These are phyloP conservation scores for Warburgia ugandensis DNA, from an alignment of 164 flowering plant species.

Conservation along the genomic window DNA sequence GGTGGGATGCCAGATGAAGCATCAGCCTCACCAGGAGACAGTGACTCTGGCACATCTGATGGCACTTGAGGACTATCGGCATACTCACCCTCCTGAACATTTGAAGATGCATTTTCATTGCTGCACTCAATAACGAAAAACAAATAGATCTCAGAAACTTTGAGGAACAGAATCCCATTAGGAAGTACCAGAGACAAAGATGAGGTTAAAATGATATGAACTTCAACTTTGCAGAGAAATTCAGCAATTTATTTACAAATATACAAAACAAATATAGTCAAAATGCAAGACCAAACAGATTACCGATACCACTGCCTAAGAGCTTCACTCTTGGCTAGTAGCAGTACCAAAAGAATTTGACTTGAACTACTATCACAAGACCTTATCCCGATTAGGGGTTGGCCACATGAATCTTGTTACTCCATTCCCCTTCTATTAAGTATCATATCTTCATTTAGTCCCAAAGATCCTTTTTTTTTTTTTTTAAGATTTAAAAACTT, in stretches of 20 bases:
- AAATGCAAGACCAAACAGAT: background rate
- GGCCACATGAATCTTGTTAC: too few species aligned
- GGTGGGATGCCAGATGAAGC: constrained; percentile 26
- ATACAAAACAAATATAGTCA: background rate
- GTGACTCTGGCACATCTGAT: constrained; percentile 25
- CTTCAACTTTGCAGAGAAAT: too few species aligned
- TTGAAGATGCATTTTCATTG: constrained; percentile 29
- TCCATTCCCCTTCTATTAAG: too few species aligned
- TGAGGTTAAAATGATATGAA: background rate
- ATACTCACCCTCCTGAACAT: constrained; percentile 33
- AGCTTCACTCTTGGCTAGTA: too few species aligned
- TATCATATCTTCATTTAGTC: too few species aligned
- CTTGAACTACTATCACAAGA: too few species aligned
- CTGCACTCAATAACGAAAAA: constrained; percentile 23
- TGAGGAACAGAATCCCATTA: background rate
- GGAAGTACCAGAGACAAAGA: background rate
- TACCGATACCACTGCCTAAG: too few species aligned
- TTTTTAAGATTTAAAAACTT: too few species aligned
- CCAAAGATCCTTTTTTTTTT: too few species aligned
- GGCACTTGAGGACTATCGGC: constrained; percentile 39
- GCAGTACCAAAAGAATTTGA: too few species aligned
- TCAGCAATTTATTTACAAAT: background rate
- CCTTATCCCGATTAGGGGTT: too few species aligned
- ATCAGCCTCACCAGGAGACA: constrained; percentile 34
- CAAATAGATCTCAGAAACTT: background rate